Percentiles rank a stretch among this genome's conserved stretches.
phyloP scores from a whole-genome alignment of 805 yeast genomes.

The Candida khao-thaluensis region DNA sequence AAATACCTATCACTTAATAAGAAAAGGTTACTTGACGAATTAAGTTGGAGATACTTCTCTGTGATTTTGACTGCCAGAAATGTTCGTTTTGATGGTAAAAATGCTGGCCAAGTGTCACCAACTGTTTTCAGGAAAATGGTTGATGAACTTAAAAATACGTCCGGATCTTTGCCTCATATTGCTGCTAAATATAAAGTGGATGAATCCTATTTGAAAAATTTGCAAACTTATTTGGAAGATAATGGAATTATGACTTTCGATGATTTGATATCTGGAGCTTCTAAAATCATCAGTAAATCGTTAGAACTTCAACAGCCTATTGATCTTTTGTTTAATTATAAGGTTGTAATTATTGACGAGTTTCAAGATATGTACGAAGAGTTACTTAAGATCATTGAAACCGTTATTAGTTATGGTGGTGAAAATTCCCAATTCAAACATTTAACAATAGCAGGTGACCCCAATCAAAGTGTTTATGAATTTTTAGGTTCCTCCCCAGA shows the following conservation, averaged over 20 bases:
- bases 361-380: conserved; percentile 66
- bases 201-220: conserved; percentile 25
- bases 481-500: conserved; percentile 55
- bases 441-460: conserved; percentile 68
- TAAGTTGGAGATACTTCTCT: conserved; percentile 46
- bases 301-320: conserved; percentile 2
- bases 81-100: conserved; percentile 25
- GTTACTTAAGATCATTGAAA: conserved; percentile 44
- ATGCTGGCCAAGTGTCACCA: conserved; percentile 23
- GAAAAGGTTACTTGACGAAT: conserved; percentile 49
- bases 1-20: conserved; percentile 15
- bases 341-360: conserved; percentile 62
- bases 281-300: conserved; percentile 27
- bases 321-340: conserved; percentile 23
- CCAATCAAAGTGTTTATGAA: conserved; percentile 66
- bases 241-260: conserved; percentile 36
- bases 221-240: conserved; percentile 28
- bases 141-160: conserved; percentile 11
- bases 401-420: conserved; percentile 37
- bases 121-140: conserved; percentile 24
- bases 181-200: conserved; percentile 27
- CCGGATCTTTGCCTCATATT: background rate
- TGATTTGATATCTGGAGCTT: conserved; percentile 35
- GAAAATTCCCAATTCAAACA: conserved; percentile 37
- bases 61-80: conserved; percentile 36